Conservation (phyloP, 2,329 filamentous ascomycete genomes). For the Coleophoma cylindrospora region DNA sequence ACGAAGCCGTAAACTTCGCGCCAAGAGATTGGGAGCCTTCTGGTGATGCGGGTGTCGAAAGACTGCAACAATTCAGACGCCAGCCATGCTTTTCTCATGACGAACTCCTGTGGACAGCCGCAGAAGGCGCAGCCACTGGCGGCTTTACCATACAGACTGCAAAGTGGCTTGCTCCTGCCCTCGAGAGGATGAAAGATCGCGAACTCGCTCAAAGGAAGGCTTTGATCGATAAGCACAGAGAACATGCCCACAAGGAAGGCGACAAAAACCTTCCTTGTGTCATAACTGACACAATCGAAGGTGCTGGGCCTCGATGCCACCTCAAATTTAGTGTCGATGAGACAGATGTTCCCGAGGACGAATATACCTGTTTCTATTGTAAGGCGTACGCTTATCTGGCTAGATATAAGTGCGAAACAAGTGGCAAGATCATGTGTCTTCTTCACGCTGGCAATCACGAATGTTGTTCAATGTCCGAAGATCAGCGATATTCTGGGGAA, state of each 20-base stretch:
- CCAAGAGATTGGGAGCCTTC: slow-evolving; percentile 93
- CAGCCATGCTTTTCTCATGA: slow-evolving; percentile 98
- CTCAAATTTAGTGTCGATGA: slow-evolving; percentile 63
- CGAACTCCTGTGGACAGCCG: slow-evolving; percentile 86
- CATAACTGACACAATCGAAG: slow-evolving; percentile 23
- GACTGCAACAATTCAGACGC: slow-evolving; percentile 79
- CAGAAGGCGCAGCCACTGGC: slow-evolving; percentile 65
- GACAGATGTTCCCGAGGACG: slow-evolving; percentile 78
- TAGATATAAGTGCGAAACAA: slow-evolving; percentile 78
- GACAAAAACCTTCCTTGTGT: slow-evolving; percentile 31
- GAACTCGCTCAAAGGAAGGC: slow-evolving; percentile 64
- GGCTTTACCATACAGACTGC: slow-evolving; percentile 76
- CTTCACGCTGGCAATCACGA: slow-evolving; percentile 74
- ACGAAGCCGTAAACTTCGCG: slow-evolving; percentile 97
- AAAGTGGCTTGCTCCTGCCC: slow-evolving; percentile 88
- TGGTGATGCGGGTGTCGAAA: slow-evolving; percentile 79
- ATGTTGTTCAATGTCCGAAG: slow-evolving; percentile 68
- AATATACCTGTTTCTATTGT: slow-evolving; percentile 88
- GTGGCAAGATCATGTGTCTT: slow-evolving; percentile 78
- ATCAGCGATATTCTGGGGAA: slow-evolving; percentile 62
- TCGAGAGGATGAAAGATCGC: slow-evolving; percentile 71
- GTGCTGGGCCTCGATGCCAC: slow-evolving; percentile 40
- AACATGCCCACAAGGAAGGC: slow-evolving; percentile 32
- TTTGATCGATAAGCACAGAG: slow-evolving; percentile 63
- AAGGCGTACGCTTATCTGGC: slow-evolving; percentile 91